Evolutionary conservation across 116 monocot genomes (phyloP).

Genomic region (Cymodocea nodosa): DNA sequence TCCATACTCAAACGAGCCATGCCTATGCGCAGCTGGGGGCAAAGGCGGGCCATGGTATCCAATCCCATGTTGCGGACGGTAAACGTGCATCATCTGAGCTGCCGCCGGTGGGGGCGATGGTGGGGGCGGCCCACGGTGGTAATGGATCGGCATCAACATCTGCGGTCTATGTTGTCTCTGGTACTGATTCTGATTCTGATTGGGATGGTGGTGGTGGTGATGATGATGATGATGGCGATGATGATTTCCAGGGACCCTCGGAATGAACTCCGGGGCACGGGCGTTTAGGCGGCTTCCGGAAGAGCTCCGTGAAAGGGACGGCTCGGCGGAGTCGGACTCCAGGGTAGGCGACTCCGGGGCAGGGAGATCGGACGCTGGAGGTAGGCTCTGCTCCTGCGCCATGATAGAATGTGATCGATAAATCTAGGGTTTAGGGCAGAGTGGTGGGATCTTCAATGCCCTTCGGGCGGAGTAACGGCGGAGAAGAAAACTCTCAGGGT

Average conservation of each 20-base stretch:
- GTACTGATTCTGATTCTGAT: not conserved
- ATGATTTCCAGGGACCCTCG: not conserved
- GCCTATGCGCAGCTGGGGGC: too few relatives aligned
- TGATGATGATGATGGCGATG: too few relatives aligned
- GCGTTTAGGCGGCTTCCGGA: conserved; percentile 46
- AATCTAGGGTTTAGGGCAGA: not conserved
- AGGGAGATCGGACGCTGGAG: conserved; percentile 1
- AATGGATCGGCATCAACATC: conserved; percentile 24
- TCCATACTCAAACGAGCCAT: too few relatives aligned
- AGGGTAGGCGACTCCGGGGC: not conserved
- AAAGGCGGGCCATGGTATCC: too few relatives aligned
- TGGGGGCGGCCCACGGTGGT: conserved; percentile 1
- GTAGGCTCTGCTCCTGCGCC: not conserved
- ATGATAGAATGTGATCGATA: too few relatives aligned
- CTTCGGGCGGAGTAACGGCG: not conserved
- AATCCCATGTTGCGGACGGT: too few relatives aligned
- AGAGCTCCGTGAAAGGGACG: conserved; percentile 20
- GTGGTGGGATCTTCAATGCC: not conserved
- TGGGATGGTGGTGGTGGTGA: not conserved
- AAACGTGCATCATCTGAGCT: too few relatives aligned
- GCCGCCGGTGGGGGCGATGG: conserved; percentile 4
- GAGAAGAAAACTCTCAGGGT: not conserved
- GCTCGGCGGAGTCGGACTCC: not conserved
- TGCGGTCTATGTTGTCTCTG: conserved; percentile 5
- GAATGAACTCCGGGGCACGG: conserved; percentile 51